Evolutionary conservation across 805 yeast genomes (phyloP).

Genomic region (Starmera dryadoides): DNA sequence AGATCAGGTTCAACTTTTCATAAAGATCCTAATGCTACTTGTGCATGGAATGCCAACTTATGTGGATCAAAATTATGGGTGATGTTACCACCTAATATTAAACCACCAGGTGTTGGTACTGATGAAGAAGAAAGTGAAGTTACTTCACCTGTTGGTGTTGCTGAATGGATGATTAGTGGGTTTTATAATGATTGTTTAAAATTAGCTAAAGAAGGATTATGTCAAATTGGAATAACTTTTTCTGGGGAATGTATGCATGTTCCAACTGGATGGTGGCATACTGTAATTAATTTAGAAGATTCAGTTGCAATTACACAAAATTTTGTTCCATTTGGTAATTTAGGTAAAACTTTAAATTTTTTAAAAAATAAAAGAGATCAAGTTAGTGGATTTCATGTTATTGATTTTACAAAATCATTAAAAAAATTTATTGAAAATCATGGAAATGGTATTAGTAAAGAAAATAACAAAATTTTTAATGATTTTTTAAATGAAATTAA

Average conservation of each 20-base stretch:
- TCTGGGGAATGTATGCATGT: constrained; percentile 85
- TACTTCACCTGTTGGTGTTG: constrained; percentile 84
- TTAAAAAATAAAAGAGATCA: constrained; percentile 62
- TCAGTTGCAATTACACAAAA: constrained; percentile 86
- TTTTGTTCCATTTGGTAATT: constrained; percentile 64
- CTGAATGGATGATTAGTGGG: constrained; percentile 86
- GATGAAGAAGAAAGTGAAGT: constrained; percentile 79
- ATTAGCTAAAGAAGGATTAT: constrained; percentile 39
- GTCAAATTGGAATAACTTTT: constrained; percentile 64
- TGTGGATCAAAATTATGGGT: constrained; percentile 80
- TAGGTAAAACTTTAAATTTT: constrained; percentile 59
- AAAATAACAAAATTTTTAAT: constrained; percentile 14
- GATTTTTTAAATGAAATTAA: constrained; percentile 24
- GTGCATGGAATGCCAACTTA: constrained; percentile 83
- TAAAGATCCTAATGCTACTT: constrained; percentile 86
- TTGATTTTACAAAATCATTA: constrained; percentile 35
- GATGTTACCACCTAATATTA: constrained; percentile 71
- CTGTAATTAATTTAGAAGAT: constrained; percentile 78
- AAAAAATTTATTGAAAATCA: constrained; percentile 22
- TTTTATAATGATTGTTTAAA: constrained; percentile 64
- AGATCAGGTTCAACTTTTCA: constrained; percentile 87
- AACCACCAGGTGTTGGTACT: constrained; percentile 83
- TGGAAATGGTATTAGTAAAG: constrained; percentile 8
- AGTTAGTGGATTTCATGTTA: constrained; percentile 71
- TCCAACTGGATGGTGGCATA: constrained; percentile 98